Evolutionary conservation across 306 rosid species (phyloP).

Genomic region (Malus domestica): DNA sequence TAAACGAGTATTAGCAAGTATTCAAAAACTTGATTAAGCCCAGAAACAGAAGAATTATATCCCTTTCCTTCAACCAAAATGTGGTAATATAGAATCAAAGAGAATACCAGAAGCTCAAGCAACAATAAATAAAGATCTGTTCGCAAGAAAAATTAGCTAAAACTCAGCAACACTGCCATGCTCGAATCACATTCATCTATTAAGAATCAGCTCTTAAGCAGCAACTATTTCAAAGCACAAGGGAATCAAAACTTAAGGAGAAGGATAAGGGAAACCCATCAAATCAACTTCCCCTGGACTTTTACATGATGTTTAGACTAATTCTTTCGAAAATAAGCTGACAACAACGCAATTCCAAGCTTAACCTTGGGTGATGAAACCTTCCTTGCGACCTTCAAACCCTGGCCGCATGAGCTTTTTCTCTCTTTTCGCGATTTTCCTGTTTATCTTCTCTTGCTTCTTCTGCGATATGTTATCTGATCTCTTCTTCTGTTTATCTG

Average conservation of each 20-base stretch:
- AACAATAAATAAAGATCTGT: not conserved
- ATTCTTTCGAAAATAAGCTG: not conserved
- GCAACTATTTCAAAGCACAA: not conserved
- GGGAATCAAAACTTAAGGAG: not conserved
- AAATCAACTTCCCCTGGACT: not conserved
- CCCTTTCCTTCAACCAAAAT: too few relatives aligned
- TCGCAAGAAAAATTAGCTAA: not conserved
- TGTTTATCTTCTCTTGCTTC: slow-evolving; percentile 61
- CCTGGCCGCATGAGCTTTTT: slow-evolving; percentile 85
- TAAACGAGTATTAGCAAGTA: too few relatives aligned
- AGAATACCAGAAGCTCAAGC: too few relatives aligned
- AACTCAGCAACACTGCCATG: not conserved
- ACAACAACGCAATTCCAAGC: slow-evolving; percentile 3
- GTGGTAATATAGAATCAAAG: too few relatives aligned
- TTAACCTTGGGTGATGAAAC: slow-evolving; percentile 42
- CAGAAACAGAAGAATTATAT: too few relatives aligned
- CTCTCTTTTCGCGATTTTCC: slow-evolving; percentile 73
- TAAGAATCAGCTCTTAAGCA: not conserved
- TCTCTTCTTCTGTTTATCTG: slow-evolving; percentile 67
- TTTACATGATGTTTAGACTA: not conserved
- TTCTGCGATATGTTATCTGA: slow-evolving; percentile 60
- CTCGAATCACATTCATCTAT: not conserved
- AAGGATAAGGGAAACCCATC: not conserved
- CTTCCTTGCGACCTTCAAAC: slow-evolving; percentile 82
- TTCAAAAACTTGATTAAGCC: too few relatives aligned